These are phyloP conservation scores for Seminavis robusta DNA, from an alignment of 108 stramenopile genomes.

Conservation along the genomic window DNA sequence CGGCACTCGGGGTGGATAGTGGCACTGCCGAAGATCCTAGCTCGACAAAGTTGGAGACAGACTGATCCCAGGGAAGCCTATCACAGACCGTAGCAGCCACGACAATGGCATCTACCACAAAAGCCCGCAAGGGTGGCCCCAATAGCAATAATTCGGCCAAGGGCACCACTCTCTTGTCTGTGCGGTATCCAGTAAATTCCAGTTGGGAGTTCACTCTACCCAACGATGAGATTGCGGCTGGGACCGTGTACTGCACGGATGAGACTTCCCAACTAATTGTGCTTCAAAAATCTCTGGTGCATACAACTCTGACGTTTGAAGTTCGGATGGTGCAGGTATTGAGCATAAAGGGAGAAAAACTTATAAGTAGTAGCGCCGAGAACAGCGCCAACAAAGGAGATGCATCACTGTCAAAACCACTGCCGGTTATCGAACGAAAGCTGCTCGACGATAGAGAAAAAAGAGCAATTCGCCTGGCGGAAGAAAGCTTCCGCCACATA, in stretches of 20 bases:
- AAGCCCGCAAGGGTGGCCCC: no score
- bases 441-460: slow-evolving; percentile 77
- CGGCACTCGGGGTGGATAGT: no score
- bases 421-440: slow-evolving; percentile 44
- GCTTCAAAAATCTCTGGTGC: slow-evolving; percentile 38
- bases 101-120: no score
- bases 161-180: neutral
- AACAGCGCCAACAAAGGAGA: no score
- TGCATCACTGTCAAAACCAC: slow-evolving; percentile 20
- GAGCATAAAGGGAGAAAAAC: slow-evolving; percentile 38
- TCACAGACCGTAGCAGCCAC: no score
- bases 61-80: no score
- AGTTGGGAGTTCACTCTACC: slow-evolving; percentile 42
- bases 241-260: slow-evolving; percentile 75
- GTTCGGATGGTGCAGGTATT: slow-evolving; percentile 44
- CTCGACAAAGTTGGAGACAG: no score
- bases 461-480: slow-evolving; percentile 62
- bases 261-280: slow-evolving; percentile 59
- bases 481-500: slow-evolving; percentile 73
- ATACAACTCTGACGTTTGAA: slow-evolving; percentile 41
- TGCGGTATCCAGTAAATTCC: slow-evolving; percentile 33
- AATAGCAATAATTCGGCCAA: no score
- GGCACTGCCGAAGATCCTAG: no score
- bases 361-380: no score
- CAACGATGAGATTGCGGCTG: slow-evolving; percentile 18